These are phyloP conservation scores for Sechiopsis laciniata DNA, from an alignment of 306 rosid species.

Conservation along the genomic window DNA sequence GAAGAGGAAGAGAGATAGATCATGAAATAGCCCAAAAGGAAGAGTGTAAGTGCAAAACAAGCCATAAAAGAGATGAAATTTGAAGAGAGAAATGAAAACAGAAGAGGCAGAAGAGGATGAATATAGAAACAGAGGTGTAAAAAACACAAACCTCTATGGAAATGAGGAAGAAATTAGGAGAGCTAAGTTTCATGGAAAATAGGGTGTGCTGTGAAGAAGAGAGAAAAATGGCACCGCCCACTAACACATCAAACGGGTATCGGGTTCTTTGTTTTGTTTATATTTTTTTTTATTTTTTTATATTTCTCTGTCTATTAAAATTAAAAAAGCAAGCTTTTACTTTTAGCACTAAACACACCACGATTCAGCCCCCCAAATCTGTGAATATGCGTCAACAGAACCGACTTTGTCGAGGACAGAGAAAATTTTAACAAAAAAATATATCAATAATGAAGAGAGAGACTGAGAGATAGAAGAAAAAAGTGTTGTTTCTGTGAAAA, in stretches of 20 bases:
- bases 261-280: conserved; percentile 39
- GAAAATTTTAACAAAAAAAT: background rate
- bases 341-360: conserved; percentile 37
- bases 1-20: conserved; percentile 9
- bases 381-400: conserved; percentile 39
- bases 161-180: background rate
- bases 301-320: conserved; percentile 27
- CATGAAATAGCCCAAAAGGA: background rate
- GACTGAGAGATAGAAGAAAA: background rate
- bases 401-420: conserved; percentile 18
- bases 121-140: background rate
- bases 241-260: conserved; percentile 54
- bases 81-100: background rate
- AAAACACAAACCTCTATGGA: conserved; percentile 15
- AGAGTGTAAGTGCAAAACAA: too few species aligned
- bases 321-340: conserved; percentile 31
- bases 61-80: background rate
- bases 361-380: conserved; percentile 36
- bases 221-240: conserved; percentile 43
- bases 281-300: background rate
- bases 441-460: conserved; percentile 17
- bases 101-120: conserved; percentile 13
- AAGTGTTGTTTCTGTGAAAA: background rate
- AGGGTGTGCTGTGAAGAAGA: conserved; percentile 14
- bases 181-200: background rate